Evolutionary conservation across 2,329 filamentous ascomycete genomes (phyloP).

Genomic region (Ophioceras dolichostomum): DNA sequence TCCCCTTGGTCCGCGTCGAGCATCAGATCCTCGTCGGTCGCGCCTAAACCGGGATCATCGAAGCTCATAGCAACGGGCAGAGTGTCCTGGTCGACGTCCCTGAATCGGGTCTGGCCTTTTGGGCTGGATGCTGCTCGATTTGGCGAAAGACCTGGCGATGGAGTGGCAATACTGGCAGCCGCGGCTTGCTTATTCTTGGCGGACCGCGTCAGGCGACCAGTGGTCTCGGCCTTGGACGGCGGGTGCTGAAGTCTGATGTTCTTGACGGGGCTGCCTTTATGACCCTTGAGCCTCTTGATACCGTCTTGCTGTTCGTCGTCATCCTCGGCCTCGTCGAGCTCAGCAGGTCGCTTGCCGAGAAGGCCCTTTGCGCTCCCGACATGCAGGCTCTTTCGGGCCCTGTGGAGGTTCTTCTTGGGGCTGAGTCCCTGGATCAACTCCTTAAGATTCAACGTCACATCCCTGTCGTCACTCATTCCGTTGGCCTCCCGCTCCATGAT

Average conservation of each 20-base stretch:
- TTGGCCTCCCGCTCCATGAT: slow-evolving; percentile 41
- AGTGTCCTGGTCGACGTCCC: slow-evolving; percentile 32
- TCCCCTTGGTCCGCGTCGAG: slow-evolving; percentile 40
- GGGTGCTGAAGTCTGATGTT: slow-evolving; percentile 58
- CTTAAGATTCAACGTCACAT: slow-evolving; percentile 54
- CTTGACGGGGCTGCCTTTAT: slow-evolving; percentile 66
- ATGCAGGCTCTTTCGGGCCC: slow-evolving; percentile 63
- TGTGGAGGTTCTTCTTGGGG: slow-evolving; percentile 57
- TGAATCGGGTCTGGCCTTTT: slow-evolving; percentile 41
- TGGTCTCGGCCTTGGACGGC: slow-evolving; percentile 52
- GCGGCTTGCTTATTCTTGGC: slow-evolving; percentile 24
- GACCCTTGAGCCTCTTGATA: slow-evolving; percentile 59
- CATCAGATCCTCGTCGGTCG: slow-evolving; percentile 15
- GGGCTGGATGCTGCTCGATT: slow-evolving; percentile 41
- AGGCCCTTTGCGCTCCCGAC: slow-evolving; percentile 63
- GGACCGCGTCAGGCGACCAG: slow-evolving; percentile 44
- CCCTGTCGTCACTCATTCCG: slow-evolving; percentile 38
- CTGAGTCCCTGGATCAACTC: slow-evolving; percentile 71
- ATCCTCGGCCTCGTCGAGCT: slow-evolving; percentile 56
- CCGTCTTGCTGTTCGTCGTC: slow-evolving; percentile 45
- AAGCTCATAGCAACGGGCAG: slow-evolving; percentile 16
- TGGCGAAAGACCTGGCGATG: slow-evolving; percentile 34
- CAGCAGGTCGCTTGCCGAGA: slow-evolving; percentile 60
- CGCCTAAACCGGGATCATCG: not conserved
- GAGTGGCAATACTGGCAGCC: slow-evolving; percentile 20